Percentiles rank a stretch among this genome's conserved stretches.
Evolutionary conservation across 306 rosid species (phyloP).

Genomic region (Herpetospermum pedunculosum): DNA sequence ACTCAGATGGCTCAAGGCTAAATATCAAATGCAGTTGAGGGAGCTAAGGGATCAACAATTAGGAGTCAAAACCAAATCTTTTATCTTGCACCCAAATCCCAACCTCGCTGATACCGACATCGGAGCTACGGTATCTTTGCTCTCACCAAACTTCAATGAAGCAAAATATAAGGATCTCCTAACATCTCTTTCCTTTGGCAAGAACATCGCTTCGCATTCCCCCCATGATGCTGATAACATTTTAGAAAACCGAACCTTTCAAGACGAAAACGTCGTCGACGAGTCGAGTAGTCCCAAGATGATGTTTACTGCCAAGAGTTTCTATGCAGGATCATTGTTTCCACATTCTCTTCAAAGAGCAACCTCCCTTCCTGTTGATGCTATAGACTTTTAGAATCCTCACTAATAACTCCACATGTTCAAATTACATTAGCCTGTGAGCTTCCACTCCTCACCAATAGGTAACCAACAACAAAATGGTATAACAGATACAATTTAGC

Average conservation of each 20-base stretch:
- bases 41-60: conserved; percentile 72
- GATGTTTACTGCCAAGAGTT: conserved; percentile 45
- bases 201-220: not conserved
- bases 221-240: conserved; percentile 19
- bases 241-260: conserved; percentile 18
- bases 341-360: conserved; percentile 77
- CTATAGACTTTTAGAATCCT: conserved; percentile 41
- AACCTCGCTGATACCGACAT: not conserved
- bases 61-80: conserved; percentile 26
- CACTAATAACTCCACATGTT: not conserved
- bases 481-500: not conserved
- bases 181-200: not conserved
- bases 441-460: not conserved
- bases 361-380: conserved; percentile 93
- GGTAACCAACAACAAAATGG: conserved; percentile 4
- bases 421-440: not conserved
- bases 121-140: conserved; percentile 17
- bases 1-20: conserved; percentile 96
- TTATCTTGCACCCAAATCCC: conserved; percentile 22
- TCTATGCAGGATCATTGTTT: conserved; percentile 43
- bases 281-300: conserved; percentile 33
- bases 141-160: conserved; percentile 1
- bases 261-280: not conserved
- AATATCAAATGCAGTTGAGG: conserved; percentile 80
- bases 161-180: conserved; percentile 16